A percentile compares a stretch with the other conserved stretches of the same genome.
Evolutionary conservation across 208 protist genomes (phyloP).

Genomic region (Acanthamoeba castellanii): DNA sequence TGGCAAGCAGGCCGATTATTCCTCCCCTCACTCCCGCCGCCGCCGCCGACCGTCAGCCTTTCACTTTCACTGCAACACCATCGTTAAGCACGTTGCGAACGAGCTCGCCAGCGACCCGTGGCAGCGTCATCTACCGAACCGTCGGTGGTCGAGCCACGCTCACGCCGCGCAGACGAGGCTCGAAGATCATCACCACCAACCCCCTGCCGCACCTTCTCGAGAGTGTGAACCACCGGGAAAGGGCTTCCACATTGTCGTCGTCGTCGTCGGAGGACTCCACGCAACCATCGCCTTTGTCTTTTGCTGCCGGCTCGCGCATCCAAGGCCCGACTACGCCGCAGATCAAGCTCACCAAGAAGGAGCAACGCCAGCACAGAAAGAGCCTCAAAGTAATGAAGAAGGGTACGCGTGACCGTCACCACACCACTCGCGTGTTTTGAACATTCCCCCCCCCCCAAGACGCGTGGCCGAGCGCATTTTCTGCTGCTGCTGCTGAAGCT

Average conservation of each 20-base stretch:
- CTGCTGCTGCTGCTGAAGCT: no score
- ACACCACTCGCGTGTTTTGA: no score
- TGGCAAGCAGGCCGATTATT: neutral
- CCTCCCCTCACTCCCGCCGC: neutral
- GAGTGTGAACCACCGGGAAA: conserved; percentile 25
- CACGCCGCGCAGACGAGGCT: neutral
- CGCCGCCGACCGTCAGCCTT: neutral
- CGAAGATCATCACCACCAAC: conserved; percentile 69
- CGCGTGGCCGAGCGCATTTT: no score
- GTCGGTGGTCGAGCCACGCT: neutral
- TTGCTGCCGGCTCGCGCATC: neutral
- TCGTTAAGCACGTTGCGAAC: neutral
- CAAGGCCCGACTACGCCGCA: neutral
- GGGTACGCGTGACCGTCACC: neutral
- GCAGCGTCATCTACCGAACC: conserved; percentile 11
- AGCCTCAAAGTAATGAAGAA: conserved; percentile 42
- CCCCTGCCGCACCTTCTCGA: conserved; percentile 43
- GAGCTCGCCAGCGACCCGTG: neutral
- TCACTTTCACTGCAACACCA: neutral
- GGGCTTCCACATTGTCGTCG: neutral
- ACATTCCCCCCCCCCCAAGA: no score
- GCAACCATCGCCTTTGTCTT: neutral
- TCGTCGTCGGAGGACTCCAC: neutral
- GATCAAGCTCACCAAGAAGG: conserved; percentile 66
- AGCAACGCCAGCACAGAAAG: conserved; percentile 14